Base-by-base conservation (phyloP, 1,284 basidiomycete genomes). In the Polyporus tsugae region DNA sequence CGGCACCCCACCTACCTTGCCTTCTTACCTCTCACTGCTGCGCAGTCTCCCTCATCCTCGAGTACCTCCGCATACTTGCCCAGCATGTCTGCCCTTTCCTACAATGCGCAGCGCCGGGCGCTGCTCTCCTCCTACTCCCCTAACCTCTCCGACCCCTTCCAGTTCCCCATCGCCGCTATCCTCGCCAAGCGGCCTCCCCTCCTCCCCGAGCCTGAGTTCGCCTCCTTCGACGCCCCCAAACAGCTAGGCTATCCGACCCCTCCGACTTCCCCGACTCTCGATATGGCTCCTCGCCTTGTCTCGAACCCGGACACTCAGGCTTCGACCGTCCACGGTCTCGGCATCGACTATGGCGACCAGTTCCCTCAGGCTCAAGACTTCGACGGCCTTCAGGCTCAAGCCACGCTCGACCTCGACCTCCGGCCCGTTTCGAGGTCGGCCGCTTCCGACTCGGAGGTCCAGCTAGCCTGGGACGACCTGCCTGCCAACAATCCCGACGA, bases 101-200 rank as follows among this genome's bases (percentile, higher is more conserved):
- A 19, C 55, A 4, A 58, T n/a, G 35, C 15, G 9, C 55, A 35
- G 55, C 55, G 55, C 55, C 35, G 55, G 15, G 35, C 55, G 35
- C 55, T 58, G n/a, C 55, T 58, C 35, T 58, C 55, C n/a, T 58
- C 55, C 55, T 38, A 19, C 55, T 58, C 55, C 35, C 55, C 55
- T 19, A 36, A 35, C 3, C 7, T 58, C 55, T 38, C 55, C n/a
- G 55, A 58, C 55, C n/a, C 55, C 55, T n/a, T 15, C 55, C 55
- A 58, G 55, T 58, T 58, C 55, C 55, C 55, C 55, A 2, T 58
- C 55, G 17, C 35, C 55, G 19, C 55, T 19, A 58, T 58, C 55
- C 55, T 58, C 52, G 52, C 52, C 9, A 58, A 58, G 29, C 55
- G 35, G 1, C 55, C 33, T 22, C n/a, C 35, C 9, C 19, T 46